These are phyloP conservation scores for Exophiala aquamarina DNA, from an alignment of 2,329 filamentous ascomycete species.

Conservation along the genomic window DNA sequence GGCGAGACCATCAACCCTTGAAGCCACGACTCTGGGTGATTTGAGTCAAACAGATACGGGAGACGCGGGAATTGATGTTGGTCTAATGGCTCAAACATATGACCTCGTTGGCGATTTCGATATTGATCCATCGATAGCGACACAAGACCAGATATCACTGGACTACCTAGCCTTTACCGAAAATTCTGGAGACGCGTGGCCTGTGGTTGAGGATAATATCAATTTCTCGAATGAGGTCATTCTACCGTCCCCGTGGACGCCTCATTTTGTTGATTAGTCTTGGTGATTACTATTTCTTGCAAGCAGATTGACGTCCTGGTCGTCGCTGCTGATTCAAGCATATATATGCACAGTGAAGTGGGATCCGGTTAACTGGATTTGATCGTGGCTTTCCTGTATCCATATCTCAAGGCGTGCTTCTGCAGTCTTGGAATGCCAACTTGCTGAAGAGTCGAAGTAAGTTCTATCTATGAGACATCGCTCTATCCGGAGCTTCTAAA, in stretches of 20 bases:
- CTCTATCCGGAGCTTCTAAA: no score
- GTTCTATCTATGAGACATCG: no score
- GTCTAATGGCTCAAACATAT: not conserved
- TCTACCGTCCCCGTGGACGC: conserved; percentile 1
- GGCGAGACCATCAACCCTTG: conserved; percentile 2
- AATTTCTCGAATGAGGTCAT: not conserved
- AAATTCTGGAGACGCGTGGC: not conserved
- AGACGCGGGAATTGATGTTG: not conserved
- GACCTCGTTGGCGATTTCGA: not conserved
- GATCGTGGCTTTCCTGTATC: no score
- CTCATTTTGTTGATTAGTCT: not conserved
- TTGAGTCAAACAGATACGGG: not conserved
- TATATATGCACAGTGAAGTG: no score
- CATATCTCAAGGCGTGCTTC: no score
- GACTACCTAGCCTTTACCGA: not conserved
- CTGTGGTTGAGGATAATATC: not conserved
- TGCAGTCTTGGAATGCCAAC: no score
- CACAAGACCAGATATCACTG: not conserved
- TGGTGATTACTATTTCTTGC: no score
- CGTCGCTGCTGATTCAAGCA: no score
- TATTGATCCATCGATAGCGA: not conserved
- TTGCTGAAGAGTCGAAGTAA: no score
- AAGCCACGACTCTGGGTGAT: not conserved
- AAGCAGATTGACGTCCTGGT: no score
- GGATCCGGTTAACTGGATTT: no score